A percentile compares a stretch with the other conserved stretches of the same genome.
Conservation (phyloP, 192 early-diverging fungal genomes). For the Backusella australiensis region DNA sequence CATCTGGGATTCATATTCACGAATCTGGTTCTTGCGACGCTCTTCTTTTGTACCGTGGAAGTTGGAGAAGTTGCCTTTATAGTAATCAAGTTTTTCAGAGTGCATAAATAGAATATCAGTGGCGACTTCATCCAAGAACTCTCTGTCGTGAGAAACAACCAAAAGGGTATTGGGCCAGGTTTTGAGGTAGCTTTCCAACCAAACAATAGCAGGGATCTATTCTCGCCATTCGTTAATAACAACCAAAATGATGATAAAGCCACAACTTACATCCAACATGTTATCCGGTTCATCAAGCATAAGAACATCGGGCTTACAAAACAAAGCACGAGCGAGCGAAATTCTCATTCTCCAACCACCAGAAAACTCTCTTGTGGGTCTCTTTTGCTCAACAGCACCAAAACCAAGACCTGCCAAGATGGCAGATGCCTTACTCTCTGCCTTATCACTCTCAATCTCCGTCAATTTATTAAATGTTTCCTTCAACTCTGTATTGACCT, state of each 20-base stretch:
- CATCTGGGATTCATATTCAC: constrained; percentile 97
- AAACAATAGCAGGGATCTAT: constrained; percentile 92
- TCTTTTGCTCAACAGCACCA: constrained; percentile 66
- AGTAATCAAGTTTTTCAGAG: constrained; percentile 89
- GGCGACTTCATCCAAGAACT: constrained; percentile 95
- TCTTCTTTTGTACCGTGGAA: constrained; percentile 91
- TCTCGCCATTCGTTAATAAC: background rate
- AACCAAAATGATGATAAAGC: background rate
- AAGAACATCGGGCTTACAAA: constrained; percentile 90
- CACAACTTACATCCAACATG: constrained; percentile 66
- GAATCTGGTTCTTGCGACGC: constrained; percentile 83
- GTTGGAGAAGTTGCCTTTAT: constrained; percentile 91
- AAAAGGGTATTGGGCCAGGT: constrained; percentile 90
- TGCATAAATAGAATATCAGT: constrained; percentile 98
- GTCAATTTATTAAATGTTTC: constrained; percentile 82
- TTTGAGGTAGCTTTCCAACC: constrained; percentile 93
- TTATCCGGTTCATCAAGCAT: constrained; percentile 93
- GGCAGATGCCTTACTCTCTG: constrained; percentile 89
- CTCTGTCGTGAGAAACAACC: constrained; percentile 97
- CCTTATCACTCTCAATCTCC: constrained; percentile 97
- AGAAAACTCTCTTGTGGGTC: constrained; percentile 91
- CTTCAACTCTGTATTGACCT: constrained; percentile 63
- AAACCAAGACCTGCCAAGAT: constrained; percentile 98
- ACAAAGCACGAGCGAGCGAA: constrained; percentile 93
- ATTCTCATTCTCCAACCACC: constrained; percentile 99